Base-by-base conservation (phyloP, 2,329 filamentous ascomycete species). In the Phaeomoniella chlamydospora region DNA sequence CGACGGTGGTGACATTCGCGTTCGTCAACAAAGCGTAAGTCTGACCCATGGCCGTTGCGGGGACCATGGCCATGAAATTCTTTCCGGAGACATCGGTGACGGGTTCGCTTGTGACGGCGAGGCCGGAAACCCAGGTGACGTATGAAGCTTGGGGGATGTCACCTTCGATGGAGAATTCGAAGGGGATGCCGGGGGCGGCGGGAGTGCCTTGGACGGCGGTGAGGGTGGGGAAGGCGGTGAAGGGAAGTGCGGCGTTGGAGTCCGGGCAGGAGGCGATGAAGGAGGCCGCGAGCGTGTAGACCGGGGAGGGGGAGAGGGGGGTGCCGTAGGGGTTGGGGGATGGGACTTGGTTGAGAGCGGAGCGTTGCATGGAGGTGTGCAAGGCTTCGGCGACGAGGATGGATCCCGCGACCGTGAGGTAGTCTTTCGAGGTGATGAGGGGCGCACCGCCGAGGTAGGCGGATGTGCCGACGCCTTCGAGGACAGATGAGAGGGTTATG, bases 211-310 rank as follows among this genome's bases (percentile, higher is more conserved):
- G 31, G 29, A 37, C 38, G 16, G 41, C 35, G 10, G 35, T 34
- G 13, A 67, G 60, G 18, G 58, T 45, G 35, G 78, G 73, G 74
- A 83, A 71, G 43, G 76, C 61, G 39, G 65, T 68, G 52, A 83
- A 64, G 50, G 68, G 65, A 34, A 80, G 62, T 59, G 77, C 74
- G 50, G 70, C 72, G 45, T 72, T 47, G 37, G 53, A 75, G 17
- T 67, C 56, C 12, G 80, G 80, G 62, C 80, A 86, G 18, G 72
- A 73, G 38, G 58, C 54, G 62, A 86, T 84, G 65, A 85, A 85
- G 31, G 71, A 70, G 1, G 78, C 73, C 31, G 79, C 80, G 37
- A 86, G 69, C 26, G 77, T 78, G 65, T 83, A 84, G 55, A 84
- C 74, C 43, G 74, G 72, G 44, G 72, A 68, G 43, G 77, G 73